A percentile compares a stretch with the other conserved stretches of the same genome.
phyloP scores from a whole-genome alignment of 352 stramenopile genomes.

The Lagenidium sp. region DNA sequence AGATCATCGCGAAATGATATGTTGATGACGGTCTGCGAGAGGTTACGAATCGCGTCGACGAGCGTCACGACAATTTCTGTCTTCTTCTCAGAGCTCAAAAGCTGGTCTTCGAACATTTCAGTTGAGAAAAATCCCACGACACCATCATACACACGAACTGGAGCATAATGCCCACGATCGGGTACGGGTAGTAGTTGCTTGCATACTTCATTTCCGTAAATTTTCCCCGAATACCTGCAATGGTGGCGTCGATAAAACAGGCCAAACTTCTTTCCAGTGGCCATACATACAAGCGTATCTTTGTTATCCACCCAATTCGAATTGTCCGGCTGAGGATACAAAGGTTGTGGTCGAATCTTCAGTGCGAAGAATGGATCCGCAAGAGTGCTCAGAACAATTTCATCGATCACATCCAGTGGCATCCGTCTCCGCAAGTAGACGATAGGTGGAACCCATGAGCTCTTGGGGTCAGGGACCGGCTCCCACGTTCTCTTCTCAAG shows the following conservation, averaged over 20 bases:
- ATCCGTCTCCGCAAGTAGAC: constrained; percentile 67
- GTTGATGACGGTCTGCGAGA: constrained; percentile 37
- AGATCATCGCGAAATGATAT: constrained; percentile 70
- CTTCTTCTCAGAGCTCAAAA: constrained; percentile 79
- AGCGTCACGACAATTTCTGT: constrained; percentile 82
- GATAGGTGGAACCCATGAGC: constrained; percentile 39
- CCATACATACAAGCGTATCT: constrained; percentile 74
- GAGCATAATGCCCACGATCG: constrained; percentile 71
- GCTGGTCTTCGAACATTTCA: constrained; percentile 74
- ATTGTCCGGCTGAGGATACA: constrained; percentile 58
- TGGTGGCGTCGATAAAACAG: constrained; percentile 85
- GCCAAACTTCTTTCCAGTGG: constrained; percentile 81
- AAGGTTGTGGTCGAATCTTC: constrained; percentile 39
- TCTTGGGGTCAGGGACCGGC: constrained; percentile 40
- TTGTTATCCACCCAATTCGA: constrained; percentile 84
- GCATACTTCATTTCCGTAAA: constrained; percentile 81
- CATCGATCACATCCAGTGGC: constrained; percentile 48
- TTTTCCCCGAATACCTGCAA: constrained; percentile 79
- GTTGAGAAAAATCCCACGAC: constrained; percentile 76
- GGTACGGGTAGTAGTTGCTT: constrained; percentile 73
- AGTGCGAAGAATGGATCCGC: constrained; percentile 78
- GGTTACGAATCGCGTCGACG: constrained; percentile 58
- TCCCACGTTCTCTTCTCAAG: constrained; percentile 69
- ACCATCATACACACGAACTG: constrained; percentile 70
- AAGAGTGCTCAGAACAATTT: constrained; percentile 72